Evolutionary conservation across 257 asterid genomes (phyloP), one percentile per base, ranked within the genome.

Genomic region (Solanum sejunctum): DNA sequence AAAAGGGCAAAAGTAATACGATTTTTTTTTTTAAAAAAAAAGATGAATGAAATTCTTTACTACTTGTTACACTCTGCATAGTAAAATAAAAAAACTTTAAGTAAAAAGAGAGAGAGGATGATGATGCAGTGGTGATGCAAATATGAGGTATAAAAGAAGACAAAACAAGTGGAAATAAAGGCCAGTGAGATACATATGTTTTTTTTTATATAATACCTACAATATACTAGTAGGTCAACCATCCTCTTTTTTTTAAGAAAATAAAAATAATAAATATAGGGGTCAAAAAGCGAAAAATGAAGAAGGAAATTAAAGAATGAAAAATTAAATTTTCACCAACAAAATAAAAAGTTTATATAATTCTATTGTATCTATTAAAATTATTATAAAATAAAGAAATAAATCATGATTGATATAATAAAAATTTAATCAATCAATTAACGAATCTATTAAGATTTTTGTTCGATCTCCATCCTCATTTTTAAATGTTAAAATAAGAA

Each of bases 71-170:
- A 26, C 39, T 21, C 39, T 23, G 26, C 18, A 61, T 55, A 55
- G 58, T 54, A 12, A 17, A 20, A 57, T 57, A 64, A 12, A 47
- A 47, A 2, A 10, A 1, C 0, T 8, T 47, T 47, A 8, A 15
- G 7, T 16, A 0, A 7, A 20, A 17, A 56, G 3, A 41, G 7
- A 41, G 7, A 73, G n/a, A 23, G 13, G 13, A 73, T 51, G 45
- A 16, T 77, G 82, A 77, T 83, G 93, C 43, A 78, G 36, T 1
- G 26, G 78, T 90, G 94, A 87, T 73, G 82, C 9, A 85, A 84
- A 72, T n/a, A 16, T 86, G 88, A 88, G 88, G 91, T 85, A 85
- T 77, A 89, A 77, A 92, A 90, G 85, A 32, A 86, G 91, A 91
- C 92, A 89, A 88, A 89, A 17, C 78, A 69, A 87, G 49, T 58